phyloP scores from a whole-genome alignment of 177 flowering plant genomes.

The Vitis hybrid region DNA sequence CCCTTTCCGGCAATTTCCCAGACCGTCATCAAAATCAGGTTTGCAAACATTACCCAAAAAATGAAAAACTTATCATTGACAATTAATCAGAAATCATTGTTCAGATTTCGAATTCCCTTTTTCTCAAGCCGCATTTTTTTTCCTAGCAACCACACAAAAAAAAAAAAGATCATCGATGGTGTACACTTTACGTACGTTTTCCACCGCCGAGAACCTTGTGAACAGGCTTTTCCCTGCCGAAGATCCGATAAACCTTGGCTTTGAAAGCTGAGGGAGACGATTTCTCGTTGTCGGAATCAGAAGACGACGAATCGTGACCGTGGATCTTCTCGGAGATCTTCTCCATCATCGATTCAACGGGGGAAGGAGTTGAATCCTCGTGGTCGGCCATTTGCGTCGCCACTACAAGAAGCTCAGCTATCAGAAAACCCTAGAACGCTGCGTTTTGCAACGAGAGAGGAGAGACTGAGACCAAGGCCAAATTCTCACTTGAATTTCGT shows the following conservation, averaged over 20 bases:
- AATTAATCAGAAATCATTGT: neutral
- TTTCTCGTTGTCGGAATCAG: constrained; percentile 64
- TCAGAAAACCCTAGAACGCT: too few relatives aligned
- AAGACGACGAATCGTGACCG: constrained; percentile 54
- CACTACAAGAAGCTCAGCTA: too few relatives aligned
- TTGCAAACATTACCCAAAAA: neutral
- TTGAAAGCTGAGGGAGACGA: constrained; percentile 35
- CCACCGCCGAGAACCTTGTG: constrained; percentile 72
- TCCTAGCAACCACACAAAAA: neutral
- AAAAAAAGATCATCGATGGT: neutral
- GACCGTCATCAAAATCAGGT: too few relatives aligned
- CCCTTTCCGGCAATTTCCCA: too few relatives aligned
- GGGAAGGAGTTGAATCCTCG: constrained; percentile 12
- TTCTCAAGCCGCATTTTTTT: too few relatives aligned
- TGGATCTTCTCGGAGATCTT: constrained; percentile 72
- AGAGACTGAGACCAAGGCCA: neutral
- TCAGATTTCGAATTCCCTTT: too few relatives aligned
- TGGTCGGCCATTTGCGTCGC: neutral
- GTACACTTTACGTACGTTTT: constrained; percentile 42
- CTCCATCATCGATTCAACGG: constrained; percentile 52
- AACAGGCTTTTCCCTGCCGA: constrained; percentile 64
- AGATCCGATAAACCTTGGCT: constrained; percentile 39
- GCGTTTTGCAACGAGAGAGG: neutral
- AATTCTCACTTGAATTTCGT: neutral
- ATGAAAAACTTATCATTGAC: neutral